phyloP scores from a whole-genome alignment of 1,284 basidiomycete genomes.

The Xanthoconium separans region DNA sequence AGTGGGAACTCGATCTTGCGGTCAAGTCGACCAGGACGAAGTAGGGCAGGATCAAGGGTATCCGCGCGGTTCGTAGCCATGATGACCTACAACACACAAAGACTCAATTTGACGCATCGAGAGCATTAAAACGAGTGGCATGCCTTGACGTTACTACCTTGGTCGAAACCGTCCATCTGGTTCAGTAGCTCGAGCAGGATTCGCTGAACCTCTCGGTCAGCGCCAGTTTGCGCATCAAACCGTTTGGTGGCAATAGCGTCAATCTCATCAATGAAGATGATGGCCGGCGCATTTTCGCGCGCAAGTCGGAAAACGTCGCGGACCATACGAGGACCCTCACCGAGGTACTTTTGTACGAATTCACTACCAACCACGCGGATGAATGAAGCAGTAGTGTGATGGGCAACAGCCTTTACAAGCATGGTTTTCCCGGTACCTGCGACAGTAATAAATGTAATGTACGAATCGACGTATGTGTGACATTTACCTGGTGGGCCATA shows the following conservation, averaged over 20 bases:
- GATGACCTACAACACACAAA: slow-evolving; percentile 67
- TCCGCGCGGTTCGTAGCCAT: slow-evolving; percentile 98
- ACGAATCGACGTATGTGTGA: not conserved
- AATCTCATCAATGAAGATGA: slow-evolving; percentile 99
- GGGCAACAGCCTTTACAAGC: slow-evolving; percentile 98
- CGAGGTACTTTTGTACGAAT: slow-evolving; percentile 99
- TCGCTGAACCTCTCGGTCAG: slow-evolving; percentile 98
- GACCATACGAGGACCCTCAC: slow-evolving; percentile 99
- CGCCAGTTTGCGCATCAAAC: slow-evolving; percentile 99
- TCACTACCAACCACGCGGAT: slow-evolving; percentile 98
- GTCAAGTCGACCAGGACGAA: slow-evolving; percentile 97
- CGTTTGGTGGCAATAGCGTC: slow-evolving; percentile 99
- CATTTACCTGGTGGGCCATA: slow-evolving; percentile 77
- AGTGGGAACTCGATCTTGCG: slow-evolving; percentile 99
- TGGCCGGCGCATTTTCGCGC: slow-evolving; percentile 95
- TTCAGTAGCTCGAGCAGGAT: slow-evolving; percentile 98
- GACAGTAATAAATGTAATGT: slow-evolving; percentile 7
- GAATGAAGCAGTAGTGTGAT: slow-evolving; percentile 96
- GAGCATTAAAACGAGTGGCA: slow-evolving; percentile 9
- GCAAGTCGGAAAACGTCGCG: slow-evolving; percentile 98
- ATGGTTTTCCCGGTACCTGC: slow-evolving; percentile 98
- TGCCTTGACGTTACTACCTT: slow-evolving; percentile 98
- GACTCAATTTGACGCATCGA: not conserved
- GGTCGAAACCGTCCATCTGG: slow-evolving; percentile 99
- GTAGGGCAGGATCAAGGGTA: slow-evolving; percentile 93